Evolutionary conservation across 768 basidiomycete genomes (phyloP).

Genomic region (Calocybe gangraenosa): DNA sequence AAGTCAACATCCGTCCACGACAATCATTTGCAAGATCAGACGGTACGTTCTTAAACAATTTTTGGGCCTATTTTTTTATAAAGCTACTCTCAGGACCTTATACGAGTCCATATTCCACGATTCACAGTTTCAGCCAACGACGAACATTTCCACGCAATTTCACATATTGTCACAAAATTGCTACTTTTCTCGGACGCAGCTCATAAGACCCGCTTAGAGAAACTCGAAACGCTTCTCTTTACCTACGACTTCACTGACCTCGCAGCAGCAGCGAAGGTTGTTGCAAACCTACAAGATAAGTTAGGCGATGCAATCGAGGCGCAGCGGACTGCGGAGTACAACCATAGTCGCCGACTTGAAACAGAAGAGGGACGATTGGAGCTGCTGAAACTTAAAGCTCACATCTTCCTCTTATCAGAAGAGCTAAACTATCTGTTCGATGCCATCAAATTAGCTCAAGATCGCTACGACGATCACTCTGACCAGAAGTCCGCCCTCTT

Average conservation of each 20-base stretch:
- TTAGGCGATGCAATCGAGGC: conserved; percentile 63
- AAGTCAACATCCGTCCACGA: conserved; percentile 25
- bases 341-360: conserved; percentile 32
- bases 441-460: conserved; percentile 79
- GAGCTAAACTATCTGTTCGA: conserved; percentile 85
- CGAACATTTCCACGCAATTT: conserved; percentile 78
- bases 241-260: conserved; percentile 87
- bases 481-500: conserved; percentile 80
- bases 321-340: conserved; percentile 34
- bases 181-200: conserved; percentile 87
- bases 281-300: conserved; percentile 67
- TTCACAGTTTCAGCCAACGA: conserved; percentile 86
- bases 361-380: conserved; percentile 48
- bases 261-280: conserved; percentile 62
- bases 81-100: conserved; percentile 56
- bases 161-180: conserved; percentile 81
- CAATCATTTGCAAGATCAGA: conserved; percentile 62
- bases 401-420: conserved; percentile 68
- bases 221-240: conserved; percentile 77
- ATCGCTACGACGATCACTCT: conserved; percentile 58
- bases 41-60: conserved; percentile 34
- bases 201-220: conserved; percentile 73
- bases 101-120: conserved; percentile 76
- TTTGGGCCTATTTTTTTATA: background rate
- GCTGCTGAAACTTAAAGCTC: conserved; percentile 64